Base-by-base conservation (phyloP, 352 stramenopile genomes). In the Vaucheria bursata region DNA sequence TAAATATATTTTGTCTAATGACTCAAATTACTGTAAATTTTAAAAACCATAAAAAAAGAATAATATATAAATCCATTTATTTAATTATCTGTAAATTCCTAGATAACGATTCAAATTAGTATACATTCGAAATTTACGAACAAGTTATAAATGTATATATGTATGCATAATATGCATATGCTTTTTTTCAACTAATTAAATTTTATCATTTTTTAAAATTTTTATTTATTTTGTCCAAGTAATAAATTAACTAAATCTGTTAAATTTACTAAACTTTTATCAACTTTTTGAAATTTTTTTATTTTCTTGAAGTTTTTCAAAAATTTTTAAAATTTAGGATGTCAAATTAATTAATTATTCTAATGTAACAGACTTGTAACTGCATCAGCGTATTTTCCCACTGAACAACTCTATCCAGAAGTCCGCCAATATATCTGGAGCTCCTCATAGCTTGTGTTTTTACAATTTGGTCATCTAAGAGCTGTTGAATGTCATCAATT, bases 341-440 rank as follows among this genome's bases (percentile, higher is more conserved):
- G n/a, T n/a, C n/a, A n/a, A 18, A 59, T 18, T n/a, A 29, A n/a
- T n/a, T 59, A n/a, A n/a, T n/a, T n/a, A n/a, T 71, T 71, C 8
- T 67, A 18, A 8, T 76, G 53, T 25, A 0, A 0, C 31, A n/a
- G 29, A 79, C 74, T 69, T 81, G 77, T 25, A 96, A 87, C n/a
- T 86, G 87, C 32, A 90, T 90, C 4, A 96, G 85, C 76, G 92
- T 91, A 39, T 93, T 92, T 75, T 96, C 91, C 92, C 91, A 97
- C 45, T 86, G 85, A 31, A 84, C 86, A 45, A 95, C 93, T 7
- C 90, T 85, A 52, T 76, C 70, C 35, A 85, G 34, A 37, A 87
- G 88, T 7, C 84, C 85, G 40, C 87, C 86, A 8, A 89, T 82
- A 77, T 87, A 89, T 18, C 78, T 75, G 31, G 73, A 84, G 5